Base-by-base conservation (phyloP, 257 asterid genomes). In the Forsythia viridissima region DNA sequence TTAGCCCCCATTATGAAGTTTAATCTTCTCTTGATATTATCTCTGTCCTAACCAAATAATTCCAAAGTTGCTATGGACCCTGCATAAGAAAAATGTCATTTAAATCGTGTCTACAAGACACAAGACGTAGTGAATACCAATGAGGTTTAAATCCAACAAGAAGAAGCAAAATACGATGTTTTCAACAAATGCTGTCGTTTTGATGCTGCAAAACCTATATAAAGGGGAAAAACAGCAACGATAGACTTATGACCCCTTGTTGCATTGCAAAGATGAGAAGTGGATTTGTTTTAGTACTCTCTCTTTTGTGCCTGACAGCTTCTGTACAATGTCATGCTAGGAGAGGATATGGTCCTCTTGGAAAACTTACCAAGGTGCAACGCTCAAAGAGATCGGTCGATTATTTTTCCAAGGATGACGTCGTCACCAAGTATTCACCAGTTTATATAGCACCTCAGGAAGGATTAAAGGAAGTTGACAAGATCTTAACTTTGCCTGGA, bases 401-500 rank as follows among this genome's bases (percentile, higher is more conserved):
- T 34, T 2, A 40, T 12, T 72, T 2, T 12, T 7, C 8, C 6
- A 75, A 57, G 9, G 57, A 57, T 18, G 65, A 30, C 36, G 30
- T 36, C 4, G 70, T 15, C 37, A 20, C 51, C 0, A 74, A 76
- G 48, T 71, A 80, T 15, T 71, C 63, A 3, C 68, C 81, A 3
- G 82, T 86, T 8, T 82, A 57, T 46, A 11, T 78, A 13, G 66
- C 61, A 21, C 20, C 61, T 39, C 86, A 83, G 55, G 75, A 76
- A 6, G 84, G 84, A 4, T 37, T 75, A 51, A 83, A 83, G 73
- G 82, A 73, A 10, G 76, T 61, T 3, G 80, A 86, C 46, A 66
- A 79, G 70, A 74, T 86, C 6, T 12, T 63, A 4, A 46, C 67
- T 10, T 80, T 79, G 76, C 84, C 86, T 18, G 90, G 90, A 11